These are phyloP conservation scores for Oryza rufipogon DNA, from an alignment of 176 grass and related monocot genomes.

Conservation along the genomic window DNA sequence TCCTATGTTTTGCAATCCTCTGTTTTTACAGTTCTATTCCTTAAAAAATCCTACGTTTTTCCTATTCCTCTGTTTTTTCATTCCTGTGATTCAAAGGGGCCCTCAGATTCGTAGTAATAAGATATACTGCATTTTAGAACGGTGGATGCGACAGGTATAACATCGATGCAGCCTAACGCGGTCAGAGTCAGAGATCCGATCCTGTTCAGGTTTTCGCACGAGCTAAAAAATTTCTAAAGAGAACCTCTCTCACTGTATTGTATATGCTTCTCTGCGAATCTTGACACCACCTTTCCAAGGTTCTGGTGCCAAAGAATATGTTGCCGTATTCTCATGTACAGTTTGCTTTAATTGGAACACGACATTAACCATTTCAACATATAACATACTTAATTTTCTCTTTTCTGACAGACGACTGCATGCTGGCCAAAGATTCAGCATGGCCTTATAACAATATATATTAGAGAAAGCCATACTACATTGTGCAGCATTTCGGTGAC, in stretches of 20 bases:
- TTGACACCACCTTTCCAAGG: not conserved
- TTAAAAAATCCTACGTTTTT: no score
- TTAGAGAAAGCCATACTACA: not conserved
- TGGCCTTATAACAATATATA: not conserved
- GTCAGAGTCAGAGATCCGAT: not conserved
- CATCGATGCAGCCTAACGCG: not conserved
- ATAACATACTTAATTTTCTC: not conserved
- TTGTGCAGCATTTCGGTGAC: not conserved
- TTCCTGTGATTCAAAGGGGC: no score
- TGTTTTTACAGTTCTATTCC: no score
- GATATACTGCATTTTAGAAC: no score
- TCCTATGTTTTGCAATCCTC: no score
- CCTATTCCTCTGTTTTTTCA: no score
- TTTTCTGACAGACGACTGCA: not conserved
- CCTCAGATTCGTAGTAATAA: no score
- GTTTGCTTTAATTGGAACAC: not conserved
- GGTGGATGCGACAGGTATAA: no score
- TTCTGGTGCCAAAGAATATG: slow-evolving; percentile 23
- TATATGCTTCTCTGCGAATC: slow-evolving; percentile 9
- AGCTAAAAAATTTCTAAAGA: not conserved
- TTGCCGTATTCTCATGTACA: not conserved
- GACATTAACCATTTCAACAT: not conserved
- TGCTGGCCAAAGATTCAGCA: not conserved
- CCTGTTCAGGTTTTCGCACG: not conserved
- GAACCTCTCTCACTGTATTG: not conserved